phyloP scores from a whole-genome alignment of 23 red algal species.

The Cyanidioschyzon merolae region DNA sequence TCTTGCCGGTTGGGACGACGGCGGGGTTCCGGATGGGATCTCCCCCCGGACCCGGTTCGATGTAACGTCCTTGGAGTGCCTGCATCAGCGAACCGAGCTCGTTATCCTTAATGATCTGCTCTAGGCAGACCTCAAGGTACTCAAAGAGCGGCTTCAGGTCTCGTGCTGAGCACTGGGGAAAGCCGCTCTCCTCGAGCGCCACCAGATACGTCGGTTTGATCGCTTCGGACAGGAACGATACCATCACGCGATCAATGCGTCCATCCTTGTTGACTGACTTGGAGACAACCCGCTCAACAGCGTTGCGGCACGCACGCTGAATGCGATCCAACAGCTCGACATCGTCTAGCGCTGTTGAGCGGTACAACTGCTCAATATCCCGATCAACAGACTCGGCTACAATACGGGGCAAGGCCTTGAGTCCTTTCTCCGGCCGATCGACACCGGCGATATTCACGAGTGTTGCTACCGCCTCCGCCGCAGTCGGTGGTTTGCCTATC shows the following conservation, averaged over 20 bases:
- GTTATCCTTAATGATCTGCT: slow-evolving; percentile 78
- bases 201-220: slow-evolving; percentile 52
- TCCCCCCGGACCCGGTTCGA: slow-evolving; percentile 88
- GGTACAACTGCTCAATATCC: slow-evolving; percentile 91
- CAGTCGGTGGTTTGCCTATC: slow-evolving; percentile 84
- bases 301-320: slow-evolving; percentile 60
- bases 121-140: slow-evolving; percentile 86
- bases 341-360: slow-evolving; percentile 55
- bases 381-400: slow-evolving; percentile 72
- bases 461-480: slow-evolving; percentile 83
- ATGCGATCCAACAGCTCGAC: slow-evolving; percentile 80
- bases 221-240: slow-evolving; percentile 42
- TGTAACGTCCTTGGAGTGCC: slow-evolving; percentile 69
- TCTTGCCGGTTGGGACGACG: slow-evolving; percentile 97
- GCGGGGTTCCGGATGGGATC: slow-evolving; percentile 95
- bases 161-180: slow-evolving; percentile 51
- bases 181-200: slow-evolving; percentile 63
- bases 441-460: slow-evolving; percentile 92
- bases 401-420: slow-evolving; percentile 60
- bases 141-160: slow-evolving; percentile 59
- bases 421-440: slow-evolving; percentile 47
- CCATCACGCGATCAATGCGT: slow-evolving; percentile 49
- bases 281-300: slow-evolving; percentile 56
- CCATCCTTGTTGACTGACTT: slow-evolving; percentile 80
- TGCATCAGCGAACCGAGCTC: slow-evolving; percentile 73